These are phyloP conservation scores for Neonothopanus nambi DNA, from an alignment of 1,284 basidiomycete genomes.

Conservation along the genomic window DNA sequence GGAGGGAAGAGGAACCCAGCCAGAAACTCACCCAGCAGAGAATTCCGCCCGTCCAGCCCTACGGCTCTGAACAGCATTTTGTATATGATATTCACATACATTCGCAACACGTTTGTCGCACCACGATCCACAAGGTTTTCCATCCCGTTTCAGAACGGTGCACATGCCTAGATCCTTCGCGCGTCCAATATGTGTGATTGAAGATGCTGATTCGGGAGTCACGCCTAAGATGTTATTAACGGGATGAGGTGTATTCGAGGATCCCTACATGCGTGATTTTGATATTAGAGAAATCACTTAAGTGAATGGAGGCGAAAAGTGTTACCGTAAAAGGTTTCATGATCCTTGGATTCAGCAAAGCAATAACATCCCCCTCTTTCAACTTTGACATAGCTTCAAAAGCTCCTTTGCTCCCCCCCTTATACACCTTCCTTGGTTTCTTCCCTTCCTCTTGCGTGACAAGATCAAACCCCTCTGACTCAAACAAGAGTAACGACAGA, in stretches of 20 bases:
- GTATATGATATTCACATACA: slow-evolving; percentile 89
- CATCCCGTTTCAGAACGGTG: slow-evolving; percentile 73
- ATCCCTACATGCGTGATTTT: slow-evolving; percentile 38
- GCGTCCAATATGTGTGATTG: slow-evolving; percentile 85
- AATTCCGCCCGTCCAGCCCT: slow-evolving; percentile 83
- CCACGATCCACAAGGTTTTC: slow-evolving; percentile 83
- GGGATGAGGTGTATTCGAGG: slow-evolving; percentile 67
- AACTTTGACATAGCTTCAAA: slow-evolving; percentile 88
- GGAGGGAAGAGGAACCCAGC: too few relatives aligned
- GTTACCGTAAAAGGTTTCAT: slow-evolving; percentile 82
- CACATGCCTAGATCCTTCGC: slow-evolving; percentile 87
- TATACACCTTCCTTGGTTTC: slow-evolving; percentile 65
- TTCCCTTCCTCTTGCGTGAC: slow-evolving; percentile 48
- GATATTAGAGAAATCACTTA: not conserved
- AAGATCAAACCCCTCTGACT: slow-evolving; percentile 72
- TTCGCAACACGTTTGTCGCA: slow-evolving; percentile 81
- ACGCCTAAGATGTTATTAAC: slow-evolving; percentile 83
- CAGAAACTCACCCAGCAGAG: slow-evolving; percentile 64
- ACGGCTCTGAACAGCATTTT: slow-evolving; percentile 73
- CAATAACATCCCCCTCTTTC: slow-evolving; percentile 86
- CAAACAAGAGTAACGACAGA: slow-evolving; percentile 84
- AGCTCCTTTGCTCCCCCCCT: slow-evolving; percentile 88
- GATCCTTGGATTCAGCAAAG: slow-evolving; percentile 86
- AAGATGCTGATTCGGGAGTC: slow-evolving; percentile 79
- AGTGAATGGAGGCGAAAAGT: slow-evolving; percentile 9